Evolutionary conservation across 305 asterid species (phyloP).

Genomic region (Solanum chacoense): DNA sequence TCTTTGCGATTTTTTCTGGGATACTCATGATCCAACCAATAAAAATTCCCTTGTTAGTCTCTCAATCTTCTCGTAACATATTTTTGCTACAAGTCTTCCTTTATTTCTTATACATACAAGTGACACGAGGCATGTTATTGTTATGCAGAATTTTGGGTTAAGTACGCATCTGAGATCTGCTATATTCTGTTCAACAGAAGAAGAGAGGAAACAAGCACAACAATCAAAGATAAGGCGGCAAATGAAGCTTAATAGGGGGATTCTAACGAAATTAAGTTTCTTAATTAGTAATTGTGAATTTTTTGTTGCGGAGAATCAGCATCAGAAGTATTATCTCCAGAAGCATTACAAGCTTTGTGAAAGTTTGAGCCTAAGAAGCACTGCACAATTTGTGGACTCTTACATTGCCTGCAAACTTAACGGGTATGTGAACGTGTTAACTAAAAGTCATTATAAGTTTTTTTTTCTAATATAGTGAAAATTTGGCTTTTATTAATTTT

Average conservation of each 20-base stretch:
- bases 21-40: neutral
- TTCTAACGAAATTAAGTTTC: neutral
- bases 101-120: neutral
- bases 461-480: neutral
- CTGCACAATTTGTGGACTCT: neutral
- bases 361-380: slow-evolving; percentile 3
- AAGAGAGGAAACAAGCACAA: slow-evolving; percentile 7
- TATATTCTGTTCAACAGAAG: slow-evolving; percentile 6
- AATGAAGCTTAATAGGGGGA: slow-evolving; percentile 6
- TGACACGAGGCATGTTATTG: neutral
- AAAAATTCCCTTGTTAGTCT: neutral
- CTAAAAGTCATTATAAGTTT: neutral
- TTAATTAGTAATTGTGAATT: neutral
- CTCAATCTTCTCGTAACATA: neutral
- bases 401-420: neutral
- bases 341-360: slow-evolving; percentile 1
- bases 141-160: slow-evolving; percentile 8
- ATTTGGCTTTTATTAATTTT: neutral
- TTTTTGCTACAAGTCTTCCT: neutral
- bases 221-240: slow-evolving; percentile 2
- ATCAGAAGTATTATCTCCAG: slow-evolving; percentile 9
- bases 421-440: neutral
- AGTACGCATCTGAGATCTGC: slow-evolving; percentile 5
- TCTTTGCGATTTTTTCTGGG: slow-evolving; percentile 1
- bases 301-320: neutral